A percentile compares a stretch with the other conserved stretches of the same genome.
Evolutionary conservation across 768 basidiomycete species (phyloP).

Genomic region (Suillus subaureus): DNA sequence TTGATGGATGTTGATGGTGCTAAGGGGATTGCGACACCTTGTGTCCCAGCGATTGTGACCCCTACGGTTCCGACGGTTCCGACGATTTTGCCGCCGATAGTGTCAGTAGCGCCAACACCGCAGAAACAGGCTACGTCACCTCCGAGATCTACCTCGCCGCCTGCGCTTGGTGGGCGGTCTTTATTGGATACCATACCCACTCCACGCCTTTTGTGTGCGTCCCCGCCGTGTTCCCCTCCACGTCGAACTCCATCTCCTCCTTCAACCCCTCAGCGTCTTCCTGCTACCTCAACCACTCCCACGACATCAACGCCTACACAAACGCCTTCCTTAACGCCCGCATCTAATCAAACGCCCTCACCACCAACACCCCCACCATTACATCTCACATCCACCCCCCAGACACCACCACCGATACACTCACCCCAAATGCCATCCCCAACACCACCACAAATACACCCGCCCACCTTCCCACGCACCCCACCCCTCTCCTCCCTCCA

Average conservation of each 20-base stretch:
- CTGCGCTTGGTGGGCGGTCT: neutral
- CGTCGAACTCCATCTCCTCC: neutral
- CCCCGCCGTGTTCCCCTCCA: neutral
- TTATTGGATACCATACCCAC: neutral
- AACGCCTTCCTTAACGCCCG: neutral
- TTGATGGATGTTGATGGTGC: neutral
- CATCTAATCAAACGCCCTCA: neutral
- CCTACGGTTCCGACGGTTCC: neutral
- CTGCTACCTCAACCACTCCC: neutral
- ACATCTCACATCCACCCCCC: neutral
- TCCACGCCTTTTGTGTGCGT: neutral
- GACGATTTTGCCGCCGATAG: neutral
- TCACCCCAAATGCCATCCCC: neutral
- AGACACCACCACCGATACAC: conserved; percentile 4
- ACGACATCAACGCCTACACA: neutral
- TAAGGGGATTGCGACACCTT: neutral
- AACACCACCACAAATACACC: conserved; percentile 9
- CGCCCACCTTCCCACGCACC: conserved; percentile 18
- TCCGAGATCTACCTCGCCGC: neutral
- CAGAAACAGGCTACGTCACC: neutral
- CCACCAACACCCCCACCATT: neutral
- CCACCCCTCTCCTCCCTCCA: conserved; percentile 31
- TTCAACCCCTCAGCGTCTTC: neutral
- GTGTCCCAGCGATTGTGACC: neutral
- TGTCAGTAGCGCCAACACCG: neutral